Base-by-base conservation (phyloP, 225 moss, liverwort and hornwort species). In the Physcomitrium patens region DNA sequence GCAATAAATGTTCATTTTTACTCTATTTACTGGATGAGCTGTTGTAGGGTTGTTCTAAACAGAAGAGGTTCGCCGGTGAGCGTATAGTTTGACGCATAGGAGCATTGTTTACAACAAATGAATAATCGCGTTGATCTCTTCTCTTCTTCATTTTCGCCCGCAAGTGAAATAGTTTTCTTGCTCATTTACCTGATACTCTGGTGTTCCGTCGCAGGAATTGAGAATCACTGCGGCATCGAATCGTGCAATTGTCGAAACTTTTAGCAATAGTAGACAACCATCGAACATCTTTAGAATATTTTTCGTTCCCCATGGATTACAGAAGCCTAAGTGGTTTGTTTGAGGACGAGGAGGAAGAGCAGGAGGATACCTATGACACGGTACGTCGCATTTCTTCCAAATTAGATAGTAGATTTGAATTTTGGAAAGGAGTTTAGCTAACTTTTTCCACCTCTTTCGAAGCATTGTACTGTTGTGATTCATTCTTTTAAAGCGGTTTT, bases 331-430 rank as follows among this genome's bases (percentile, higher is more conserved):
- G 85, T 78, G 79, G 77, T 41, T 69, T 88, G 76, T 89, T 89
- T 31, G 85, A 89, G 49, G 88, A 89, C 68, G 85, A 83, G 60
- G 88, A 89, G 18, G 88, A 89, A 66, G 88, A 89, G 53, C 83
- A 80, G 73, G 85, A 89, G 44, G 56, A 70, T 58, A 67, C 24
- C 70, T 73, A 67, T 42, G 83, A 83, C 60, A 63, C 44, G 63
- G 88, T 89, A 78, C 58, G 41, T 75, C 44, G 12, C 68, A 18
- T 71, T 19, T 68, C 37, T 9, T 68, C 7, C 56, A 31, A n/a
- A 67, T 28, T n/a, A 27, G 54, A 54, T 43, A 19, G 23, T 67
- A 26, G 49, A 16, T 72, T 65, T 17, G 22, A 63, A 56, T 17
- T 12, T 22, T 31, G 48, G 12, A 28, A 60, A 66, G 60, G 26